A percentile compares a stretch with the other conserved stretches of the same genome.
phyloP scores from a whole-genome alignment of 441 rosid genomes.

The Capsella rubella region DNA sequence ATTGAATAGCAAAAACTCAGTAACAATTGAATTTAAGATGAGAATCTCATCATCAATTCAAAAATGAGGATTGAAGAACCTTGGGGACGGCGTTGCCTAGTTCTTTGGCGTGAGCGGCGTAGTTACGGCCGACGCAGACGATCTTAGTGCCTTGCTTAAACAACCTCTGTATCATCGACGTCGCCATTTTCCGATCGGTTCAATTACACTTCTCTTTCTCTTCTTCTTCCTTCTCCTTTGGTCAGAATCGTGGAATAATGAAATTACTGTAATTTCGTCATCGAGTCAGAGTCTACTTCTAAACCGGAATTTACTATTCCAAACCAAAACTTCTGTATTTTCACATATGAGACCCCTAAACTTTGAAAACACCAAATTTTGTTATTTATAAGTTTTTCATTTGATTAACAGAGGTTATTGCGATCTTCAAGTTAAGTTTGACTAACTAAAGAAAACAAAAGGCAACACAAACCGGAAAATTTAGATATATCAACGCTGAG shows the following conservation, averaged over 20 bases:
- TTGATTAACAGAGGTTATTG: too few relatives aligned
- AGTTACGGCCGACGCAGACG: conserved; percentile 96
- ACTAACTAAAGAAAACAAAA: too few relatives aligned
- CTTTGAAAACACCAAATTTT: background rate
- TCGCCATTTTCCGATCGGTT: conserved; percentile 51
- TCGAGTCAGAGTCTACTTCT: background rate
- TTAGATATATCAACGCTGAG: background rate
- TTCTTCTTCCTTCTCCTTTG: background rate
- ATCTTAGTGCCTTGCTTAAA: conserved; percentile 80
- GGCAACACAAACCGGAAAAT: too few relatives aligned
- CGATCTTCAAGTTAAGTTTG: too few relatives aligned
- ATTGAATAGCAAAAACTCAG: background rate
- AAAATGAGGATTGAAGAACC: background rate
- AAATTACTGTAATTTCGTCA: background rate
- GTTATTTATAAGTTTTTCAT: too few relatives aligned
- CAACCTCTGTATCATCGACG: conserved; percentile 61
- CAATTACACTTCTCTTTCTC: background rate
- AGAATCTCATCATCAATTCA: background rate
- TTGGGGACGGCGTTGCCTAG: conserved; percentile 77
- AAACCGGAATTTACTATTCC: background rate
- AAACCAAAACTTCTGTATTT: background rate
- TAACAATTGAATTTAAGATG: background rate
- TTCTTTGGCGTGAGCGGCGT: conserved; percentile 96
- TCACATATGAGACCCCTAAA: background rate
- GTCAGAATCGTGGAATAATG: background rate